phyloP scores from a whole-genome alignment of 148 eudicot genomes.

The Mesembryanthemum crystallinum region DNA sequence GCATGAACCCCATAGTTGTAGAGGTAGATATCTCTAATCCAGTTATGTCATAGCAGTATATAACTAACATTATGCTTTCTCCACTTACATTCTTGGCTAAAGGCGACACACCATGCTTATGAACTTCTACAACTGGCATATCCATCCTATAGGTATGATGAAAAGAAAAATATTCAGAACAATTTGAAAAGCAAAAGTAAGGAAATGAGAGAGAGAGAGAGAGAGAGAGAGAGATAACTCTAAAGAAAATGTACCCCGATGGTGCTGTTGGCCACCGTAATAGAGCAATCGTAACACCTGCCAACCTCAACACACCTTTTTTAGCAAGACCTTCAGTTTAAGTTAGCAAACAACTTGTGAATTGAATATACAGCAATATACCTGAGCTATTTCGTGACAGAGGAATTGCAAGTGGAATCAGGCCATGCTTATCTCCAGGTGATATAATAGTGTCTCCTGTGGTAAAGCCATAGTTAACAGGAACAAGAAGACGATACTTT shows the following conservation, averaged over 20 bases:
- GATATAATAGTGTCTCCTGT: conserved; percentile 72
- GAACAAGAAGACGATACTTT: neutral
- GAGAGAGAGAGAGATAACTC: conserved; percentile 9
- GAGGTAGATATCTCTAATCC: neutral
- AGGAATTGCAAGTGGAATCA: conserved; percentile 87
- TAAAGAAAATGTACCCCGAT: conserved; percentile 51
- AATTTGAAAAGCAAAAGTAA: conserved; percentile 16
- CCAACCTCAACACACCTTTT: conserved; percentile 17
- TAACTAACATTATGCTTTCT: conserved; percentile 16
- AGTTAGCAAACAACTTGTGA: neutral
- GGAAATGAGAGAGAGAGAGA: neutral
- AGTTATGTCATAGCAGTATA: neutral
- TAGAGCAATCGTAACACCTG: conserved; percentile 71
- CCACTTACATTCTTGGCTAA: conserved; percentile 74
- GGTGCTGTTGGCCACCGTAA: conserved; percentile 99
- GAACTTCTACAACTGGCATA: conserved; percentile 92
- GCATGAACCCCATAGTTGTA: neutral
- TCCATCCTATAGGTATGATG: conserved; percentile 59
- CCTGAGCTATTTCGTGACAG: conserved; percentile 67
- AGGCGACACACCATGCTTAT: conserved; percentile 81
- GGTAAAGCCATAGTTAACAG: conserved; percentile 11
- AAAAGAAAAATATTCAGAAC: conserved; percentile 6
- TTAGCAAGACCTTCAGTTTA: conserved; percentile 3
- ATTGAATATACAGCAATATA: conserved; percentile 9
- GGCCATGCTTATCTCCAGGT: conserved; percentile 80